Evolutionary conservation across 2,329 filamentous ascomycete genomes (phyloP).

Genomic region (Diaporthe capsici): DNA sequence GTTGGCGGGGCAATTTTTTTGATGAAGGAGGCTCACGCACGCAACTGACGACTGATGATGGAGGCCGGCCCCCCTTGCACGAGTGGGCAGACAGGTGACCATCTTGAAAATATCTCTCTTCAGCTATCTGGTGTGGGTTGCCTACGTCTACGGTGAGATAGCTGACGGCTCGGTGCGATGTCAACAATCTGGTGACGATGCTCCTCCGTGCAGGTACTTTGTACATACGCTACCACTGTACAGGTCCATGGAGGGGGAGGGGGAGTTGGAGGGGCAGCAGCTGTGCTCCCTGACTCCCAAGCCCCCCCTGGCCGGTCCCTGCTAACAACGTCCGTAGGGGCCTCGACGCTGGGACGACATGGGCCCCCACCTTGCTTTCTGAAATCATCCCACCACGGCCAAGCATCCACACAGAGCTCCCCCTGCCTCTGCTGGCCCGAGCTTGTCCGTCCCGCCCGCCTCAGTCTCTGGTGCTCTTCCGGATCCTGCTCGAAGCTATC

Average conservation of each 20-base stretch:
- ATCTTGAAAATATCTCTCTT: neutral
- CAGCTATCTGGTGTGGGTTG: conserved; percentile 9
- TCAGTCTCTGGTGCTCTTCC: neutral
- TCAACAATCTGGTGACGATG: conserved; percentile 18
- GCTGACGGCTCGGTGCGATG: neutral
- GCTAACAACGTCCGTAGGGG: neutral
- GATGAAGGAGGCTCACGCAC: conserved; percentile 32
- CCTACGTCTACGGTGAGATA: neutral
- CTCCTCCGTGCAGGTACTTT: neutral
- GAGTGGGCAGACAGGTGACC: conserved; percentile 35
- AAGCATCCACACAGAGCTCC: conserved; percentile 18
- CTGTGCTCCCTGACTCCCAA: neutral
- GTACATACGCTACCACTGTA: neutral
- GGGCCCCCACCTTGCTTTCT: conserved; percentile 29
- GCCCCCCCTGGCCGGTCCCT: neutral
- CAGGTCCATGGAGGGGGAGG: conserved; percentile 16
- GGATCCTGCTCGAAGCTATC: conserved; percentile 14
- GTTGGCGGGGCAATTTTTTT: conserved; percentile 36
- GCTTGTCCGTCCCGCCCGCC: neutral
- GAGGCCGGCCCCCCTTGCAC: neutral
- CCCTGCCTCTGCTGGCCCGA: conserved; percentile 30
- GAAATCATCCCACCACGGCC: conserved; percentile 23
- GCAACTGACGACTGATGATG: conserved; percentile 21
- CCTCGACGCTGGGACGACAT: conserved; percentile 20
- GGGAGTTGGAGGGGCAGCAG: conserved; percentile 33